Evolutionary conservation across 2,329 filamentous ascomycete species (phyloP).

Genomic region (Aureobasidium subglaciale): DNA sequence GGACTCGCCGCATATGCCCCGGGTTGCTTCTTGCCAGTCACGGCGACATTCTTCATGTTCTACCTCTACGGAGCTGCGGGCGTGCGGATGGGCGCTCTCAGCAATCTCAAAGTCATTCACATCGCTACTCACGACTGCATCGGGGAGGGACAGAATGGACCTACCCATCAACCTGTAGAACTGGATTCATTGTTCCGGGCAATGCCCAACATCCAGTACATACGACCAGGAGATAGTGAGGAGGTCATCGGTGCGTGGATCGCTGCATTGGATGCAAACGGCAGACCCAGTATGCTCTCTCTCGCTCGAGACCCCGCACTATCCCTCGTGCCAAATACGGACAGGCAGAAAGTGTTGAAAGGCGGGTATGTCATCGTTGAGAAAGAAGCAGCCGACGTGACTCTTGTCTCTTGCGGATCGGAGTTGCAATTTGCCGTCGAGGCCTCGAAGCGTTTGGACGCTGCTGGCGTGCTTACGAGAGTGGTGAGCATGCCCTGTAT

Average conservation of each 20-base stretch:
- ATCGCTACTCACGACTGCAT: conserved; percentile 56
- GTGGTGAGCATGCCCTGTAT: conserved; percentile 42
- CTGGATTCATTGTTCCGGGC: conserved; percentile 51
- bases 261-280: conserved; percentile 37
- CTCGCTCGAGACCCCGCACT: conserved; percentile 36
- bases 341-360: conserved; percentile 24
- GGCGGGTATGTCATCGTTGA: conserved; percentile 31
- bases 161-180: conserved; percentile 56
- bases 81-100: conserved; percentile 54
- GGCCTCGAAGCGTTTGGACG: conserved; percentile 29
- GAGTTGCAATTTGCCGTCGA: conserved; percentile 37
- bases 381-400: conserved; percentile 25
- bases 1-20: conserved; percentile 53
- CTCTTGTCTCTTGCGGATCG: conserved; percentile 38
- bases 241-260: conserved; percentile 51
- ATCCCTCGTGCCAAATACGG: conserved; percentile 26
- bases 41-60: conserved; percentile 58
- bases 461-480: conserved; percentile 31
- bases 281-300: conserved; percentile 44
- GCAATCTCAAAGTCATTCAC: conserved; percentile 50
- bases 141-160: conserved; percentile 54
- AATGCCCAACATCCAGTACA: conserved; percentile 57
- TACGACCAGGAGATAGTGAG: conserved; percentile 53
- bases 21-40: conserved; percentile 51
- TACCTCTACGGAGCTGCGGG: conserved; percentile 53